Base-by-base conservation (phyloP, 2,329 filamentous ascomycete genomes). In the Pseudofabraea citricarpa region DNA sequence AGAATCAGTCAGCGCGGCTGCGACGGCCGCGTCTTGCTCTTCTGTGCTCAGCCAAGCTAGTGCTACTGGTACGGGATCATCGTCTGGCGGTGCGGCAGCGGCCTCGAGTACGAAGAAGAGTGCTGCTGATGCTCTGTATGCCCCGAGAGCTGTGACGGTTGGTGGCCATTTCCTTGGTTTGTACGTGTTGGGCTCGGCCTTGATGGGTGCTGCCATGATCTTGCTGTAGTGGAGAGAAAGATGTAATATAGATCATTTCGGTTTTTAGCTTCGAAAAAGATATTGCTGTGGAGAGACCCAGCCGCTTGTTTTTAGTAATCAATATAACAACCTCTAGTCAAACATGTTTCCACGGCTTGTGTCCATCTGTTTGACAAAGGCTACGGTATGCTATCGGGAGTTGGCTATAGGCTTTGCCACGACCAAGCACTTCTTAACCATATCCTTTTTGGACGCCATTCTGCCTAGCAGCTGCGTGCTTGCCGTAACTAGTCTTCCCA, bases 11-110 rank as follows among this genome's bases (percentile, higher is more conserved):
- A 62, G 70, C 66, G 69, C 32, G 62, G 73, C 10, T 64, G 67
- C 29, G 63, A 62, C 49, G 88, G 85, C 74, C 59, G 66, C 42
- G 56, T 64, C 36, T 68, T 81, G 47, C 70, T 90, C 48, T 64
- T 69, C 23, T 82, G 49, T 33, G 7, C 21, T 44, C 15, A 21
- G 15, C 5, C 24, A 31, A 13, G 38, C 38, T 18, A 40, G 38
- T 40, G 38, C 26, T 12, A 31, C 23, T 22, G 43, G 40, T 20
- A 33, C 45, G 3, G 12, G 27, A 32, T 33, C 40, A 33, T 19
- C 33, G 12, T 16, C 36, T n/a, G 19, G 20, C 29, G 37, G 37
- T 15, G 13, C 22, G 7, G 36, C 44, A 5, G 49, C 48, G 16
- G 32, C 47, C 13, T 47, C 47, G 3, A 50, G 48, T 12, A 53